phyloP scores from a whole-genome alignment of 257 asterid genomes.

The Hygrophila difformis region DNA sequence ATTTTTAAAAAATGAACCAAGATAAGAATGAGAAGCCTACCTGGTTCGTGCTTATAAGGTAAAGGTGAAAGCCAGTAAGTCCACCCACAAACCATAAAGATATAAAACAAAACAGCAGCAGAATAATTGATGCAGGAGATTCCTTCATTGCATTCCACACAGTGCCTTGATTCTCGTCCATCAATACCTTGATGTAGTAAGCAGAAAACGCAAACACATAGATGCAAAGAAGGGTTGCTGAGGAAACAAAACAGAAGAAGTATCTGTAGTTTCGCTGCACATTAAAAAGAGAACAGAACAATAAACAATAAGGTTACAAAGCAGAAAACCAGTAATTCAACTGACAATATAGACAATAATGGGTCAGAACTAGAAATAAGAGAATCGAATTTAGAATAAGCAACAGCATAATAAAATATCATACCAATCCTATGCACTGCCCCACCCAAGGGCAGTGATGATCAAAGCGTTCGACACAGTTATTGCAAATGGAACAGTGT shows the following conservation, averaged over 20 bases:
- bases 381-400: too few relatives aligned
- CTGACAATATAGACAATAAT: conserved; percentile 6
- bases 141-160: conserved; percentile 94
- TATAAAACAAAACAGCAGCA: conserved; percentile 84
- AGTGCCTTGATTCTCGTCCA: conserved; percentile 71
- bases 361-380: background rate
- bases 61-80: conserved; percentile 91
- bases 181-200: conserved; percentile 76
- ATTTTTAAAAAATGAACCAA: too few relatives aligned
- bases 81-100: conserved; percentile 99
- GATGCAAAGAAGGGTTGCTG: conserved; percentile 90
- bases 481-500: conserved; percentile 95
- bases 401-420: conserved; percentile 16
- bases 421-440: conserved; percentile 93
- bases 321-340: conserved; percentile 11
- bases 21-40: conserved; percentile 34
- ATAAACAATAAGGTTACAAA: conserved; percentile 14
- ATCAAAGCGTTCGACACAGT: conserved; percentile 93
- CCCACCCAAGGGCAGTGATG: conserved; percentile 99
- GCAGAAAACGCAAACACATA: conserved; percentile 82
- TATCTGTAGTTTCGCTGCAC: conserved; percentile 95
- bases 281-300: conserved; percentile 16
- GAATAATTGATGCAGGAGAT: conserved; percentile 84
- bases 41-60: conserved; percentile 91
- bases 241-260: conserved; percentile 84